Evolutionary conservation across 805 yeast species (phyloP).

Genomic region (Lipomyces sp.): DNA sequence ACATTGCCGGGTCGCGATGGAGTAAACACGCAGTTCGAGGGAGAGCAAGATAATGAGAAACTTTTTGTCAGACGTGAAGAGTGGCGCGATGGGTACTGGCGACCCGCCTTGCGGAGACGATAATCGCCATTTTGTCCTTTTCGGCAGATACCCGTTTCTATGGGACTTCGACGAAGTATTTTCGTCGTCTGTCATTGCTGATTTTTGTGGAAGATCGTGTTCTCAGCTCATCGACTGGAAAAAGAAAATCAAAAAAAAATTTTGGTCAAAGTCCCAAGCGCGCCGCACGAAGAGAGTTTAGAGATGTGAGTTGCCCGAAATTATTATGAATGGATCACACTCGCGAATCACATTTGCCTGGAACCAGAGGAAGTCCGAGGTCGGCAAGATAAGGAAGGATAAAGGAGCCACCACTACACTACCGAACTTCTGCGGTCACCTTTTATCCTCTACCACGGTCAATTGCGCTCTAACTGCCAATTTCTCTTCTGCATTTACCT

Average conservation of each 20-base stretch:
- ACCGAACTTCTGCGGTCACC: too few relatives aligned
- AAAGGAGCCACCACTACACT: too few relatives aligned
- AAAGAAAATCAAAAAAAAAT: neutral
- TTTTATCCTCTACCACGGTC: too few relatives aligned
- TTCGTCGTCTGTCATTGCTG: neutral
- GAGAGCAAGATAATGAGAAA: constrained; percentile 36
- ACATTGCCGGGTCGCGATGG: constrained; percentile 38
- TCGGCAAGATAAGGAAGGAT: too few relatives aligned
- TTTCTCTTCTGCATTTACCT: neutral
- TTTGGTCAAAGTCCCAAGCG: neutral
- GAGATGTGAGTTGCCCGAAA: too few relatives aligned
- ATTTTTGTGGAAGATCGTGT: neutral
- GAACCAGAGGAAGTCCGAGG: too few relatives aligned
- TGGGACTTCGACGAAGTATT: neutral
- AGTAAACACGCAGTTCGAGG: constrained; percentile 40
- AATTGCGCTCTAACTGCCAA: too few relatives aligned
- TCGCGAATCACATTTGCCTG: too few relatives aligned
- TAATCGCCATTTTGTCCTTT: constrained; percentile 30
- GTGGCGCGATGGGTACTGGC: constrained; percentile 38
- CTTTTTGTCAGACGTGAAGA: constrained; percentile 30
- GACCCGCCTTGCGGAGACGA: constrained; percentile 38
- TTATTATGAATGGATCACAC: too few relatives aligned
- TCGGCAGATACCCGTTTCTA: too few relatives aligned
- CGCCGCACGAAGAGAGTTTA: neutral
- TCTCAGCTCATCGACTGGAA: neutral